Percentiles rank a stretch among this genome's conserved stretches.
These are phyloP conservation scores for Gaeumannomyces sp. DNA, from an alignment of 2,329 filamentous ascomycete genomes.

Conservation along the genomic window DNA sequence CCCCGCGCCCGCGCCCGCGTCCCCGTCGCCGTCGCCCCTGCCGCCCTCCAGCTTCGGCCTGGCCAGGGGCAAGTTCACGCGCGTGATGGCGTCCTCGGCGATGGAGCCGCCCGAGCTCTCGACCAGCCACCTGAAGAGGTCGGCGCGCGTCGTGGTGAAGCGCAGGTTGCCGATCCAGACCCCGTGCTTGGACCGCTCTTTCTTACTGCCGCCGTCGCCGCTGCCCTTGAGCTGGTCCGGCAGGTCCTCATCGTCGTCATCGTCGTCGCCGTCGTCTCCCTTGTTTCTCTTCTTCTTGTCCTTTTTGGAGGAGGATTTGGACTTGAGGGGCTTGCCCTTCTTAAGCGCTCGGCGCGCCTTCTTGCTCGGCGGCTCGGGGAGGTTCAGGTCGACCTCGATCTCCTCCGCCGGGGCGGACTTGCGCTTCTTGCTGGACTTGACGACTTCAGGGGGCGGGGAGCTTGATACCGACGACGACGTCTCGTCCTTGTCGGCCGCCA, in stretches of 20 bases:
- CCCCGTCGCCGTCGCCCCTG: conserved; percentile 23
- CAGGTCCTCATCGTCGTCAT: conserved; percentile 15
- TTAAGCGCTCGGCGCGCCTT: conserved; percentile 86
- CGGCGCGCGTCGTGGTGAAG: conserved; percentile 70
- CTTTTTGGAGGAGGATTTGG: conserved; percentile 29
- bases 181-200: conserved; percentile 68
- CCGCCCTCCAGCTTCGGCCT: conserved; percentile 19
- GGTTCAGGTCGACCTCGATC: conserved; percentile 81
- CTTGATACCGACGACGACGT: not conserved
- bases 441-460: not conserved
- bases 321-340: conserved; percentile 60
- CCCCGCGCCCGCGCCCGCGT: conserved; percentile 36
- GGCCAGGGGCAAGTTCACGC: conserved; percentile 68
- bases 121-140: conserved; percentile 75
- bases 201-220: conserved; percentile 23
- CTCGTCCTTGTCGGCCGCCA: not conserved
- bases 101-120: conserved; percentile 62
- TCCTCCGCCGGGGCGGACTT: conserved; percentile 59
- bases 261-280: conserved; percentile 7
- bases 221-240: conserved; percentile 2
- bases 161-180: conserved; percentile 95
- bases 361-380: conserved; percentile 94
- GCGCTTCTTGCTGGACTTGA: conserved; percentile 54
- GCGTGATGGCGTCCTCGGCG: conserved; percentile 66
- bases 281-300: conserved; percentile 19